phyloP scores from a whole-genome alignment of 306 rosid genomes.

The Quillaja saponaria region DNA sequence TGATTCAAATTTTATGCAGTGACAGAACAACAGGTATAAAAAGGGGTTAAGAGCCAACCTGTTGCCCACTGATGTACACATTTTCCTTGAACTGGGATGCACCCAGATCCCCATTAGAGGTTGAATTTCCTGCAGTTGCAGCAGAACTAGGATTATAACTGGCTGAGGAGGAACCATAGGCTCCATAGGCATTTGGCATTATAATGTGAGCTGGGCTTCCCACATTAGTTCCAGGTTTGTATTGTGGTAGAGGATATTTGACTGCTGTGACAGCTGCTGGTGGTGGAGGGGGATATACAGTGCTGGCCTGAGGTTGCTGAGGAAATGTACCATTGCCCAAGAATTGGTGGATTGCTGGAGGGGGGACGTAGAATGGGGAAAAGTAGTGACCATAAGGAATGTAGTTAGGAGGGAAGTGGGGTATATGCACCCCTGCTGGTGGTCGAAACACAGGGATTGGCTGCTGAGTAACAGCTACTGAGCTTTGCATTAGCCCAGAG shows the following conservation, averaged over 20 bases:
- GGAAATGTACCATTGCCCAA: slow-evolving; percentile 86
- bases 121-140: slow-evolving; percentile 63
- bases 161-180: slow-evolving; percentile 75
- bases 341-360: slow-evolving; percentile 88
- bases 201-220: slow-evolving; percentile 76
- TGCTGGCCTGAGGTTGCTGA: slow-evolving; percentile 85
- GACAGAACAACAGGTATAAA: slow-evolving; percentile 24
- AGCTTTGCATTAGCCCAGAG: slow-evolving; percentile 87
- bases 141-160: slow-evolving; percentile 82
- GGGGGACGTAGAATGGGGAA: slow-evolving; percentile 77
- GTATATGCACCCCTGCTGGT: slow-evolving; percentile 72
- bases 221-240: slow-evolving; percentile 75
- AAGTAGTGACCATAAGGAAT: slow-evolving; percentile 82
- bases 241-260: slow-evolving; percentile 86
- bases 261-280: slow-evolving; percentile 68
- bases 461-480: slow-evolving; percentile 84
- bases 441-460: slow-evolving; percentile 85
- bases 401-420: slow-evolving; percentile 89
- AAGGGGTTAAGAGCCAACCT: slow-evolving; percentile 53
- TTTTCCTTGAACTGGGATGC: slow-evolving; percentile 85
- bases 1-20: slow-evolving; percentile 2
- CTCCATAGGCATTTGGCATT: slow-evolving; percentile 75
- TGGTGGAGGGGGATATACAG: slow-evolving; percentile 74
- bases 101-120: slow-evolving; percentile 75
- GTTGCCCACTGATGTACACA: slow-evolving; percentile 82